Base-by-base conservation (phyloP, 768 basidiomycete species). In the Chiua virens region DNA sequence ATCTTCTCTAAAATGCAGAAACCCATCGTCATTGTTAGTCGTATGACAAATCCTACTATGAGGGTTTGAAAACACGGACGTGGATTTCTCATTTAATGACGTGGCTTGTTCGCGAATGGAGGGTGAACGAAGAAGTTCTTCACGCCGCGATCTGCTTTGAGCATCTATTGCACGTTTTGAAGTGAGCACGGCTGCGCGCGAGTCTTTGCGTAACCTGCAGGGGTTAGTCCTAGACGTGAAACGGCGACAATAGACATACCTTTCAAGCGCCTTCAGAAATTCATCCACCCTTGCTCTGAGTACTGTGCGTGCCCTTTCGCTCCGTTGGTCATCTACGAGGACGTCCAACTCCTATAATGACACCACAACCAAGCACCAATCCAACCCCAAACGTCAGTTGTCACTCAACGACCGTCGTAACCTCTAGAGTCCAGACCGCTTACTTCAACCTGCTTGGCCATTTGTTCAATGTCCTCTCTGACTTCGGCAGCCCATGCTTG, bases 111-210 rank as follows among this genome's bases (percentile, higher is more conserved):
- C 77, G n/a, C 64, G 70, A 32, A 78, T 58, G 20, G 68, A 75
- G 4, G 81, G 71, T 4, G 81, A 80, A 3, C 73, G 68, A 22
- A 92, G 70, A 11, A 93, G 78, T 59, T 92, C 89, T 35, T 90
- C 85, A 42, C 85, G 76, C 50, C 78, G 79, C 0, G 83, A 86
- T 49, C 70, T 68, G 40, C 71, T 74, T 42, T 77, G 79, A 0
- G 80, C 71, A 59, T 92, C 86, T 46, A 94, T 87, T 5, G 76
- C 74, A 37, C 79, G 77, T 64, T 92, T 96, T 5, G 91, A 94
- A 7, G 76, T 61, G 0, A 95, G 76, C 4, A 89, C 63, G 3
- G 91, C 91, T 20, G 76, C 73, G 38, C 92, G 80, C 17, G 79
- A 78, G 37, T 87, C 85, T 53, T 75, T 77, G 49, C 81, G 77